Conservation (phyloP, 148 eudicot species). For the Pharnaceum exiguum region DNA sequence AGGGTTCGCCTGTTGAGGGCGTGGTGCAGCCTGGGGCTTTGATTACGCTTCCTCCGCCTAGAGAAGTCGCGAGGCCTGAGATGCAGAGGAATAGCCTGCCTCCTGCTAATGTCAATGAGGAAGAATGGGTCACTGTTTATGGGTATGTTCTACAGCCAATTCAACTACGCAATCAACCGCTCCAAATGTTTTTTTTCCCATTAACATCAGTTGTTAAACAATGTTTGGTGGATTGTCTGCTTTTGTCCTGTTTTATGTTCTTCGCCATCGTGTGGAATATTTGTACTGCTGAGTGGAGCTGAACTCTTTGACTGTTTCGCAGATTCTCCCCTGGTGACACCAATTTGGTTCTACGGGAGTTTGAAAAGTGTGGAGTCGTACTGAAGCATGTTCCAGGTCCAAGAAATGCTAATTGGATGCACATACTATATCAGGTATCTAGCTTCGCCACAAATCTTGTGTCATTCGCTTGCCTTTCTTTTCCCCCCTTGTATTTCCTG, state of each 20-base stretch:
- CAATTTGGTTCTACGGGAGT: constrained; percentile 83
- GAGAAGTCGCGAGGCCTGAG: constrained; percentile 94
- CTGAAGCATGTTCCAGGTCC: constrained; percentile 92
- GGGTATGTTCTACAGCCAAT: too few relatives aligned
- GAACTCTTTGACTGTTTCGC: neutral
- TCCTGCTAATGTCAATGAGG: constrained; percentile 67
- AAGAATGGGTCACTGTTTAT: constrained; percentile 96
- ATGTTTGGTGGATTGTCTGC: neutral
- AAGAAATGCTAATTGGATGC: constrained; percentile 96
- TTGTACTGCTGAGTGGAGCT: neutral
- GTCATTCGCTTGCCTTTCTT: neutral
- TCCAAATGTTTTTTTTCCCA: neutral
- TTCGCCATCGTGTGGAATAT: neutral
- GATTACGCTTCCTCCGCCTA: constrained; percentile 79
- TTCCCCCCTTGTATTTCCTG: neutral
- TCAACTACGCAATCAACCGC: too few relatives aligned
- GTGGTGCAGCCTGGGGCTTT: constrained; percentile 78
- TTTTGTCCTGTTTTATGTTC: too few relatives aligned
- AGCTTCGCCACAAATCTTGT: neutral
- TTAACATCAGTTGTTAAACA: neutral
- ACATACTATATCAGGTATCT: constrained; percentile 84
- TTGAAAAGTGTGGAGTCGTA: constrained; percentile 88
- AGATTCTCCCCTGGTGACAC: constrained; percentile 93
- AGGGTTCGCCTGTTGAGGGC: constrained; percentile 90
- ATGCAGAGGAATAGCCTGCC: constrained; percentile 54